These are phyloP conservation scores for Amanita rubescens DNA, from an alignment of 768 basidiomycete species.

Conservation along the genomic window DNA sequence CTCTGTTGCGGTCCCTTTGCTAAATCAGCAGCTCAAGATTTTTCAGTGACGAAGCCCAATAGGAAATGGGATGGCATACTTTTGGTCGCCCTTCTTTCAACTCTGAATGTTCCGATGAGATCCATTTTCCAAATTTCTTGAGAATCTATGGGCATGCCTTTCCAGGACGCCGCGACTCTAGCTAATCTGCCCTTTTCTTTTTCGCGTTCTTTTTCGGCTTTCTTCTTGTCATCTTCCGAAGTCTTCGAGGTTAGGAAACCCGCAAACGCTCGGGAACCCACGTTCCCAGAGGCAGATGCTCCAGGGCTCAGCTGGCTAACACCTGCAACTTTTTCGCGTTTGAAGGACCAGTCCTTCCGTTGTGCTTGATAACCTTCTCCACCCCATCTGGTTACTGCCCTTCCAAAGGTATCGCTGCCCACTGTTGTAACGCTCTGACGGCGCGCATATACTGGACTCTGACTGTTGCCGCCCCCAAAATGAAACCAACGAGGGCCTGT, in stretches of 20 bases:
- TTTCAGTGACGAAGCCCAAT: neutral
- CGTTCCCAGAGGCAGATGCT: neutral
- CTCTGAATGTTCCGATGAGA: constrained; percentile 56
- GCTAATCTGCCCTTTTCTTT: constrained; percentile 11
- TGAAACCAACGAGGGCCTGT: constrained; percentile 15
- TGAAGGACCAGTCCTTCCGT: constrained; percentile 52
- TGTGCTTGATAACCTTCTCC: constrained; percentile 38
- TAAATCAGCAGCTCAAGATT: constrained; percentile 35
- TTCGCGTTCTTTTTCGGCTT: constrained; percentile 11
- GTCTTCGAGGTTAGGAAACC: constrained; percentile 23
- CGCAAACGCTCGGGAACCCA: neutral
- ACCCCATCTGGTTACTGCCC: constrained; percentile 32
- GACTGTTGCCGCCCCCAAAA: constrained; percentile 11
- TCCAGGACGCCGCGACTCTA: constrained; percentile 26
- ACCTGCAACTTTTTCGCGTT: constrained; percentile 40
- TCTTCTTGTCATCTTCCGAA: constrained; percentile 21
- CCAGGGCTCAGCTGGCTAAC: constrained; percentile 3
- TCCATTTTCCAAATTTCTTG: constrained; percentile 66
- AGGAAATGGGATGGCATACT: constrained; percentile 21
- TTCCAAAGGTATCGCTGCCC: constrained; percentile 33
- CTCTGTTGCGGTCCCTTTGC: constrained; percentile 62
- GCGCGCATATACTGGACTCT: constrained; percentile 14
- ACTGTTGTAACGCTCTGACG: constrained; percentile 35
- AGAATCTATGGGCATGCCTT: constrained; percentile 41
- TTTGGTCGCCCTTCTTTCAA: constrained; percentile 39